Conservation (phyloP, 352 stramenopile species). For the Pythium vanterpoolii region DNA sequence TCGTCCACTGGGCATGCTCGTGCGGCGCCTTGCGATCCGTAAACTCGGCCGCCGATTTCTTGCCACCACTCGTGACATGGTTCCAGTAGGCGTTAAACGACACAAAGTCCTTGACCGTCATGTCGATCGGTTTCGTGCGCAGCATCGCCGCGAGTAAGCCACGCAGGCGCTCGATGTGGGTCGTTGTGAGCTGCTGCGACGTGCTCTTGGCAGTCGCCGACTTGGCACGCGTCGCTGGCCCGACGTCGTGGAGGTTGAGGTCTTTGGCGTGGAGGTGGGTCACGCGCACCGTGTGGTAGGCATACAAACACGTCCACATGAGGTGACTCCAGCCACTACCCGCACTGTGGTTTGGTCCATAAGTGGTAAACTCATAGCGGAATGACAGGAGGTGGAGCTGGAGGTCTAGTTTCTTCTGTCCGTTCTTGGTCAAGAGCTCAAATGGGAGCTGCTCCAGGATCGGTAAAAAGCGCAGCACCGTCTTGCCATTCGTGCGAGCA, state of each 20-base stretch:
- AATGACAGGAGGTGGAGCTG: conserved; percentile 75
- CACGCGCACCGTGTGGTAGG: conserved; percentile 64
- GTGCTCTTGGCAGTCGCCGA: conserved; percentile 27
- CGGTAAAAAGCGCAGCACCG: conserved; percentile 62
- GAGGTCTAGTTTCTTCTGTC: conserved; percentile 19
- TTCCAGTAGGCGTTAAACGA: conserved; percentile 85
- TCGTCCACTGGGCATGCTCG: conserved; percentile 78
- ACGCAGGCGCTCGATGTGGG: conserved; percentile 63
- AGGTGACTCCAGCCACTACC: conserved; percentile 55
- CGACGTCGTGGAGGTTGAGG: conserved; percentile 48
- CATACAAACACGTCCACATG: conserved; percentile 62
- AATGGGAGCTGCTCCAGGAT: conserved; percentile 61
- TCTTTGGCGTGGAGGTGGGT: conserved; percentile 62
- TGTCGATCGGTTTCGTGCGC: conserved; percentile 69
- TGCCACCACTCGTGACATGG: conserved; percentile 67
- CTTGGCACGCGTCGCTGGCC: conserved; percentile 16
- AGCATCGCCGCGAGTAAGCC: conserved; percentile 73
- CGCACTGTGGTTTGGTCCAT: conserved; percentile 69
- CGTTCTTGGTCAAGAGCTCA: conserved; percentile 16
- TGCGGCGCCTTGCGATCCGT: conserved; percentile 83
- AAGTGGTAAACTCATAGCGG: conserved; percentile 74
- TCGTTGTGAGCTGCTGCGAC: conserved; percentile 37
- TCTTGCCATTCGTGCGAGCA: conserved; percentile 76
- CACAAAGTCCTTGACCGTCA: conserved; percentile 65
- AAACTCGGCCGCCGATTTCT: conserved; percentile 65